phyloP scores from a whole-genome alignment of 148 eudicot genomes.

The Rhododendron williamsianum region DNA sequence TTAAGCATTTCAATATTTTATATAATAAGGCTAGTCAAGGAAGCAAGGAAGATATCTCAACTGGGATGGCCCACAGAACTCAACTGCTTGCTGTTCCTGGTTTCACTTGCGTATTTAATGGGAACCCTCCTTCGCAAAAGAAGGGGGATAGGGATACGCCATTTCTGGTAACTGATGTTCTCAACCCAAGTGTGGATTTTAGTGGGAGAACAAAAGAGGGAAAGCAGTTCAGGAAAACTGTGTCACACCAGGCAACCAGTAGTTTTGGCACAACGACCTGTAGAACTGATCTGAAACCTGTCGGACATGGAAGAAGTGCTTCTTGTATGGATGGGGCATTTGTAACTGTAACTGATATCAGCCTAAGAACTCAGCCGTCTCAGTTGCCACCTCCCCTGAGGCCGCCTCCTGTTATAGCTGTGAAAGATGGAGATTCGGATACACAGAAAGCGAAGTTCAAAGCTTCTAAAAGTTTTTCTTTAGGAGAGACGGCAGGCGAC shows the following conservation, averaged over 20 bases:
- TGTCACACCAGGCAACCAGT: constrained; percentile 27
- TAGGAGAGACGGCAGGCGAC: constrained; percentile 32
- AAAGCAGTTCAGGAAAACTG: constrained; percentile 31
- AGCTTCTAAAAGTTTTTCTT: constrained; percentile 41
- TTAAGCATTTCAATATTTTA: constrained; percentile 39
- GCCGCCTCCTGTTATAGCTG: constrained; percentile 45
- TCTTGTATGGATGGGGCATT: constrained; percentile 24
- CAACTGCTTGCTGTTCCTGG: constrained; percentile 54
- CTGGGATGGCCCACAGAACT: constrained; percentile 35
- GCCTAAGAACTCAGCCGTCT: constrained; percentile 55
- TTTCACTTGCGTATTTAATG: constrained; percentile 41
- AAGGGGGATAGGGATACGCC: constrained; percentile 22
- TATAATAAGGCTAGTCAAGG: constrained; percentile 48
- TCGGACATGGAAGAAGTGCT: constrained; percentile 17
- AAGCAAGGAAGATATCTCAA: constrained; percentile 32
- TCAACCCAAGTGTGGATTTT: constrained; percentile 26
- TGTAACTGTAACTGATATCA: constrained; percentile 49
- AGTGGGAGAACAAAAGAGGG: constrained; percentile 26
- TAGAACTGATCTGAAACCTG: constrained; percentile 24
- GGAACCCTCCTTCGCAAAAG: constrained; percentile 27
- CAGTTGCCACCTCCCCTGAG: constrained; percentile 56
- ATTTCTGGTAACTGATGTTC: constrained; percentile 30
- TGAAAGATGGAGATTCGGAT: constrained; percentile 22
- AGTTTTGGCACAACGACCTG: constrained; percentile 21
- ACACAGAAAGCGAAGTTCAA: constrained; percentile 27